phyloP scores from a whole-genome alignment of 306 rosid genomes.

The Morella rubra region DNA sequence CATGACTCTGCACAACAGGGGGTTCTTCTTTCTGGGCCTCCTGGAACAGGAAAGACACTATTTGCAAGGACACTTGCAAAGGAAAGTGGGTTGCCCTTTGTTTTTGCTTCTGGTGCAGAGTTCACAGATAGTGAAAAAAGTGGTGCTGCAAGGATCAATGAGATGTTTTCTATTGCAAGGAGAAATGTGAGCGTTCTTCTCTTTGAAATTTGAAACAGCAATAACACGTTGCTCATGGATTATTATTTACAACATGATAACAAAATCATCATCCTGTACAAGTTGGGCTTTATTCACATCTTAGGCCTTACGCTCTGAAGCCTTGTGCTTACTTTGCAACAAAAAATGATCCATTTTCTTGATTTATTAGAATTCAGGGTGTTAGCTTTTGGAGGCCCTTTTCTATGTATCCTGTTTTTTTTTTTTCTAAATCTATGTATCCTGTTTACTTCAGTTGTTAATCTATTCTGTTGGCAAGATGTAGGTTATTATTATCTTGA shows the following conservation, averaged over 20 bases:
- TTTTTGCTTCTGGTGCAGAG: slow-evolving; percentile 98
- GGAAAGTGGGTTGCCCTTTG: slow-evolving; percentile 92
- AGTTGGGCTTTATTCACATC: background rate
- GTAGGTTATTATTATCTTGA: background rate
- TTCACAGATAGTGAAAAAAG: slow-evolving; percentile 96
- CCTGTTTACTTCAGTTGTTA: background rate
- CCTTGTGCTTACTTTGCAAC: background rate
- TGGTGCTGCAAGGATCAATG: slow-evolving; percentile 87
- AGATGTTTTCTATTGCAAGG: slow-evolving; percentile 90
- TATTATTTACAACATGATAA: slow-evolving; percentile 11
- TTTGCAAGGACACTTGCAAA: slow-evolving; percentile 94
- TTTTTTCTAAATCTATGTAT: no score
- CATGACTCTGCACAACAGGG: slow-evolving; percentile 58
- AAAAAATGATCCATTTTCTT: background rate
- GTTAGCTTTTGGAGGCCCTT: background rate
- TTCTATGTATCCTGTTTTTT: background rate
- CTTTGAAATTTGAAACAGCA: slow-evolving; percentile 1
- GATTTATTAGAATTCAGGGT: background rate
- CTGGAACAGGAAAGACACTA: slow-evolving; percentile 98
- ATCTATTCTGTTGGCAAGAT: background rate
- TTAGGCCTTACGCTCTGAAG: background rate
- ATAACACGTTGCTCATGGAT: background rate
- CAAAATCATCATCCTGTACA: background rate
- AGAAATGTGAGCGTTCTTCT: slow-evolving; percentile 62
- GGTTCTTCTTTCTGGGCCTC: slow-evolving; percentile 98